A percentile compares a stretch with the other conserved stretches of the same genome.
These are phyloP conservation scores for Musa itinerans DNA, from an alignment of 176 grass and related monocot species.

Conservation along the genomic window DNA sequence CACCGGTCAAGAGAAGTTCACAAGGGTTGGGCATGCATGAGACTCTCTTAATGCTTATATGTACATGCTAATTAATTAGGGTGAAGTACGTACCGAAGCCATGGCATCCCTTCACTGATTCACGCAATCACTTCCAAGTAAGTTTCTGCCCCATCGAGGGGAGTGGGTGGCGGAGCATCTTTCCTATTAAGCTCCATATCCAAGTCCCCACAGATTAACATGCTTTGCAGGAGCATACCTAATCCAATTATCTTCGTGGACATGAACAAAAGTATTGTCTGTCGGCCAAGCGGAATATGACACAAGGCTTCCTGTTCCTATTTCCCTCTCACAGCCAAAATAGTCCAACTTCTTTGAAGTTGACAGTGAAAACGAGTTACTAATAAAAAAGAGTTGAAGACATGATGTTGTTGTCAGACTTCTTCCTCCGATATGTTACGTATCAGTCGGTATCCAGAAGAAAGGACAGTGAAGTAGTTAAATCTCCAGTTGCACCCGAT, in stretches of 20 bases:
- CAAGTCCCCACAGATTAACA: no score
- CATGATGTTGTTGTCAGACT: conserved; percentile 3
- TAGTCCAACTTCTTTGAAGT: not conserved
- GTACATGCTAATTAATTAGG: no score
- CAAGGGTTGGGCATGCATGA: no score
- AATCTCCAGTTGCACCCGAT: not conserved
- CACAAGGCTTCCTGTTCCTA: conserved; percentile 10
- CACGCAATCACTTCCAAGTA: not conserved
- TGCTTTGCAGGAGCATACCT: not conserved
- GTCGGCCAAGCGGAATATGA: not conserved
- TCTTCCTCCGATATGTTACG: not conserved
- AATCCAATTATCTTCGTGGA: conserved; percentile 7
- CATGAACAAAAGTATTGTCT: no score
- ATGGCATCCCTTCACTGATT: not conserved
- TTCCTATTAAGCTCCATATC: no score
- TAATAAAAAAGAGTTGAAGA: not conserved
- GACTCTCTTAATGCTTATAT: not conserved
- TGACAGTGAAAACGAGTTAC: not conserved
- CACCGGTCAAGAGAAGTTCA: no score
- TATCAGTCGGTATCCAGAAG: not conserved
- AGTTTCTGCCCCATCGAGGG: not conserved
- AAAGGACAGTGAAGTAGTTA: not conserved
- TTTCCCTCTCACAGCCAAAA: not conserved
- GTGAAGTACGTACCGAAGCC: not conserved
- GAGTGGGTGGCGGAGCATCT: not conserved